These are phyloP conservation scores for Pestalotiopsis sp. DNA, from an alignment of 2,329 filamentous ascomycete genomes.

Conservation along the genomic window DNA sequence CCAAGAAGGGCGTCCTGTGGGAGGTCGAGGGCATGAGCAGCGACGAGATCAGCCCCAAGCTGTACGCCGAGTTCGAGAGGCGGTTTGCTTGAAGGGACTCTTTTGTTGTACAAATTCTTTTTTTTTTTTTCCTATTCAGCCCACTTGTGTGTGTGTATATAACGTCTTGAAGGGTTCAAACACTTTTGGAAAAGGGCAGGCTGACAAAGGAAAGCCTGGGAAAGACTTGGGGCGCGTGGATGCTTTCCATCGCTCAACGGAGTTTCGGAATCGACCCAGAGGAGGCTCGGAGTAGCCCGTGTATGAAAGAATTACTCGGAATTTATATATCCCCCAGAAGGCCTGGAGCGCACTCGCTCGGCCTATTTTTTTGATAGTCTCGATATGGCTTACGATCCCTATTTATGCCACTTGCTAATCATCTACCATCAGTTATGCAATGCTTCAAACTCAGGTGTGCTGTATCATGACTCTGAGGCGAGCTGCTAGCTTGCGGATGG, in stretches of 20 bases:
- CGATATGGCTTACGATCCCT: background rate
- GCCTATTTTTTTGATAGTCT: background rate
- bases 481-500: no score
- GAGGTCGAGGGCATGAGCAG: slow-evolving; percentile 87
- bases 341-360: background rate
- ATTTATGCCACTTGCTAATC: background rate
- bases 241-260: slow-evolving; percentile 10
- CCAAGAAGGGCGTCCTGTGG: slow-evolving; percentile 79
- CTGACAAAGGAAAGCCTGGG: background rate
- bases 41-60: slow-evolving; percentile 92
- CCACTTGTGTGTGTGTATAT: background rate
- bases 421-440: background rate
- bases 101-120: background rate
- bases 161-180: background rate
- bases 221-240: slow-evolving; percentile 8
- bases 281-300: background rate
- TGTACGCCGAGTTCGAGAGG: slow-evolving; percentile 79
- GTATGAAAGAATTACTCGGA: background rate
- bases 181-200: background rate
- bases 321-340: background rate
- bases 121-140: background rate
- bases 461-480: no score
- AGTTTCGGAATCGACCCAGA: background rate
- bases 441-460: no score
- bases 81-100: slow-evolving; percentile 56